phyloP scores from a whole-genome alignment of 2,329 filamentous ascomycete genomes.

The Trichocomaceae sp. region DNA sequence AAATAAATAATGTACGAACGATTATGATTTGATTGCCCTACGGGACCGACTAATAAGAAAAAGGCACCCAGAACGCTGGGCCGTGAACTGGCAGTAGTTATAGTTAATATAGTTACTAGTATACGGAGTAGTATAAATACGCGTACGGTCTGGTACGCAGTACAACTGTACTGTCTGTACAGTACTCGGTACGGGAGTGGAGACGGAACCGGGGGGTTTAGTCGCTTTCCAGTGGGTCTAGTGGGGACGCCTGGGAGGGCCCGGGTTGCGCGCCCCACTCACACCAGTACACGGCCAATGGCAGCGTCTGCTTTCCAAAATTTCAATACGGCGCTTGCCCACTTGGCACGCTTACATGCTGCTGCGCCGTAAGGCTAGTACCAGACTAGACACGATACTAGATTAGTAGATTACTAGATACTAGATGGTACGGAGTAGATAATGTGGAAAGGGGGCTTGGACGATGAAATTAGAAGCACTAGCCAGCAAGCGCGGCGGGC shows the following conservation, averaged over 20 bases:
- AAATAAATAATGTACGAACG: background rate
- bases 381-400: too few relatives aligned
- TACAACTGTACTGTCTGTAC: background rate
- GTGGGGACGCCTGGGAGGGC: background rate
- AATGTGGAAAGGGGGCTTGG: background rate
- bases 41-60: background rate
- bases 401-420: too few relatives aligned
- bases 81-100: background rate
- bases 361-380: background rate
- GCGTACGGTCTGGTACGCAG: too few relatives aligned
- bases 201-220: background rate
- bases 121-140: background rate
- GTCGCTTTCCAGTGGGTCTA: too few relatives aligned
- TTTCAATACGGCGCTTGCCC: background rate
- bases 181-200: background rate
- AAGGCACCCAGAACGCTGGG: constrained; percentile 10
- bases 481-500: too few relatives aligned
- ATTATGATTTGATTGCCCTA: constrained; percentile 14
- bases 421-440: too few relatives aligned
- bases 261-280: background rate
- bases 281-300: background rate
- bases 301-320: background rate
- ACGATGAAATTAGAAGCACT: background rate
- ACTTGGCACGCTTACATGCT: background rate
- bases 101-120: too few relatives aligned